Evolutionary conservation across 108 stramenopile genomes (phyloP).

Genomic region (Thalassiosira profunda): DNA sequence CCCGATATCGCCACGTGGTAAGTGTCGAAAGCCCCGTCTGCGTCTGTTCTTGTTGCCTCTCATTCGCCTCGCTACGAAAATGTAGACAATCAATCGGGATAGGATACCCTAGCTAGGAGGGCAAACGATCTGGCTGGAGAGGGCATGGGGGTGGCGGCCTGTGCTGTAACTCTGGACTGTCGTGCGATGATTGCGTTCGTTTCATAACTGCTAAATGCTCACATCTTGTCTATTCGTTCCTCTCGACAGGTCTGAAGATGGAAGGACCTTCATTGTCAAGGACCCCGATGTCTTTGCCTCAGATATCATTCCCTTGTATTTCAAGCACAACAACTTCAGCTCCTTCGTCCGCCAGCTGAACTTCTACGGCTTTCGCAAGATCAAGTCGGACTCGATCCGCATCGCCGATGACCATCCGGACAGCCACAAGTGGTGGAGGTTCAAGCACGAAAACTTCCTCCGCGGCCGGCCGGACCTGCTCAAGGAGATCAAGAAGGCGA

Average conservation of each 20-base stretch:
- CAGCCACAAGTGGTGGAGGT: constrained; percentile 73
- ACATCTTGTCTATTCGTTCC: constrained; percentile 2
- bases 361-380: constrained; percentile 92
- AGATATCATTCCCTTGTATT: constrained; percentile 86
- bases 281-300: constrained; percentile 74
- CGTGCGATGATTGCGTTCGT: neutral
- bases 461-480: constrained; percentile 80
- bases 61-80: constrained; percentile 13
- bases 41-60: constrained; percentile 25
- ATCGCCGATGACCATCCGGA: constrained; percentile 56
- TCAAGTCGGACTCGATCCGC: constrained; percentile 76
- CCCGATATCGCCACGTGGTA: constrained; percentile 70
- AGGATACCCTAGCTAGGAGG: neutral
- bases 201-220: constrained; percentile 1
- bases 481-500: constrained; percentile 75
- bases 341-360: constrained; percentile 96
- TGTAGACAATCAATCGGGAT: constrained; percentile 18
- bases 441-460: constrained; percentile 84
- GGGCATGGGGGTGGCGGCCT: neutral
- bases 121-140: neutral
- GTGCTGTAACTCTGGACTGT: constrained; percentile 1
- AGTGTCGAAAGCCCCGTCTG: constrained; percentile 14
- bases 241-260: constrained; percentile 65
- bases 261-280: constrained; percentile 80
- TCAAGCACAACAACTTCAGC: constrained; percentile 96